A percentile compares a stretch with the other conserved stretches of the same genome.
These are phyloP conservation scores for Silene vulgaris DNA, from an alignment of 179 eudicot species.

Conservation along the genomic window DNA sequence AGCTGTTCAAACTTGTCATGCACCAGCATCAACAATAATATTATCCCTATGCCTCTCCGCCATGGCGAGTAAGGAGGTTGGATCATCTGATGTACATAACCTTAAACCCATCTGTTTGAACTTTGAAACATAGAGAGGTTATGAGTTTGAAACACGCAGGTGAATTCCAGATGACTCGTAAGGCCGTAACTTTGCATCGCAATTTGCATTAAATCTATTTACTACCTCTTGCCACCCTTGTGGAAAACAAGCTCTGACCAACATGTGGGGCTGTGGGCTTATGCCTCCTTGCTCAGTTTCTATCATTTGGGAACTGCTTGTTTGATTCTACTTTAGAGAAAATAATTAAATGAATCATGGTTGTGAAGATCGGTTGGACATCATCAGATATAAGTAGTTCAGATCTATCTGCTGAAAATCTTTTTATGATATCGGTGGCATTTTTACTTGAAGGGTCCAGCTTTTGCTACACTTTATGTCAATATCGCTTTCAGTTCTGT, in stretches of 20 bases:
- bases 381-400: neutral
- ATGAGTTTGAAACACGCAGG: no score
- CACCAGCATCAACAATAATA: no score
- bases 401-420: neutral
- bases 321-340: neutral
- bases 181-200: no score
- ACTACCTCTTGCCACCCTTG: neutral
- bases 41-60: no score
- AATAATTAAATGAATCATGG: neutral
- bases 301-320: neutral
- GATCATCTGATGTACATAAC: no score
- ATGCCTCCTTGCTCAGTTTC: neutral
- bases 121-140: no score
- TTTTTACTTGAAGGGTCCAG: neutral
- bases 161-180: no score
- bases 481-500: neutral
- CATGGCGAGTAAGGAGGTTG: no score
- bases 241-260: neutral
- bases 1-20: neutral
- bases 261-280: neutral
- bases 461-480: neutral
- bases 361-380: neutral
- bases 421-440: neutral
- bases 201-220: no score
- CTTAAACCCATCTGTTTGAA: neutral